Evolutionary conservation across 768 basidiomycete genomes (phyloP), one percentile per base, ranked within the genome.

Genomic region (Boletus edulis): DNA sequence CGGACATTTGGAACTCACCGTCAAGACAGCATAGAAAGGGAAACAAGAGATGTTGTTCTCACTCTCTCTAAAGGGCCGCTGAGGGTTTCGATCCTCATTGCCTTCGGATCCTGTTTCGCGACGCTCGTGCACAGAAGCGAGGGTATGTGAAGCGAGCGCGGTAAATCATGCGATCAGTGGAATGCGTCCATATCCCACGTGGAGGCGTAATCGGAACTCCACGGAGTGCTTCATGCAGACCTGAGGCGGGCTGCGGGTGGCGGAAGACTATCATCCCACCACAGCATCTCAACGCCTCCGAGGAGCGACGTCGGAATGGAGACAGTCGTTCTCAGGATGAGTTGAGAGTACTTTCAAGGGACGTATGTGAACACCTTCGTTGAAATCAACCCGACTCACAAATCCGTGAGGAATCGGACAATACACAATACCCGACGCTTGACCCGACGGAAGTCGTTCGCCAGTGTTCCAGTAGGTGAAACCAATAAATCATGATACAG

Each of bases 71-170:
- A 51, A 35, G 46, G 54, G 49, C 45, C 46, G 44, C 58, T 46
- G 46, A 59, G 47, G 51, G 38, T 48, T 56, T 62, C 52, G 59
- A 62, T 57, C 57, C 60, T 58, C 51, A 61, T 52, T 45, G 53
- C 51, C 56, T 57, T 59, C 56, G 57, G 58, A 45, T 54, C 46
- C 43, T 66, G 65, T 67, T 60, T 63, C 50, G 58, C 61, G 45
- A 39, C 24, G 20, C 59, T 63, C 39, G 32, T 43, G 55, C 58
- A 62, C 14, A 51, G 60, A 64, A 62, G 58, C 54, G 57, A 57
- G 52, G 31, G 40, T 52, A 57, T 61, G 56, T 57, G 59, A 58
- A 59, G 58, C 39, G 17, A 56, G 47, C 18, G 41, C 53, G 22
- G 56, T 46, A 55, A 51, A 57, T 58, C 48, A 49, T 60, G 57